These are phyloP conservation scores for Arthroderma uncinatum DNA, from an alignment of 2,329 filamentous ascomycete genomes.

Conservation along the genomic window DNA sequence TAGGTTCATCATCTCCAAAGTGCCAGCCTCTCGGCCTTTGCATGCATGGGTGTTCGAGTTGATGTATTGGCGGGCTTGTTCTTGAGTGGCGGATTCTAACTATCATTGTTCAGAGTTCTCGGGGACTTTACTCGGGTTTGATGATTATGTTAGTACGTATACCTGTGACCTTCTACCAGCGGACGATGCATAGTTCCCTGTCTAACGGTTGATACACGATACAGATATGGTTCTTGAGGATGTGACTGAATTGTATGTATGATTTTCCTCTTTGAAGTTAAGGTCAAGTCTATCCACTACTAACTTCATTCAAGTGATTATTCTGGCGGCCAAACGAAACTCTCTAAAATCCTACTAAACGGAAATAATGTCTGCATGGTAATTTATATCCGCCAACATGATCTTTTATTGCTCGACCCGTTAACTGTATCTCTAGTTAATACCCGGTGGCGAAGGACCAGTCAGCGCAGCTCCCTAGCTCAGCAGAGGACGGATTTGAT, in stretches of 20 bases:
- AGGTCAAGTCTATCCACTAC: no score
- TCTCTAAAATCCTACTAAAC: constrained; percentile 89
- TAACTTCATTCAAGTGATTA: constrained; percentile 57
- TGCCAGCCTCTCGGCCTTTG: background rate
- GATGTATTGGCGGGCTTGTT: background rate
- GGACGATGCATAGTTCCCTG: constrained; percentile 15
- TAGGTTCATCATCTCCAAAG: constrained; percentile 30
- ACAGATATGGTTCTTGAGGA: constrained; percentile 96
- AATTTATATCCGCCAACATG: constrained; percentile 18
- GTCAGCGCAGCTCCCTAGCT: constrained; percentile 15
- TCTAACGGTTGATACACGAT: constrained; percentile 29
- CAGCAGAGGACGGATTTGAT: background rate
- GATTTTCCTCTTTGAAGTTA: no score
- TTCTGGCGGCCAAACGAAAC: constrained; percentile 72
- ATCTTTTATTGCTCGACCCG: background rate
- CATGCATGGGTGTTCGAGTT: background rate
- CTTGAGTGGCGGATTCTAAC: background rate
- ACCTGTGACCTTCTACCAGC: background rate
- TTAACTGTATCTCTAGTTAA: constrained; percentile 45
- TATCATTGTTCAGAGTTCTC: constrained; percentile 62
- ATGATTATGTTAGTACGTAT: constrained; percentile 97
- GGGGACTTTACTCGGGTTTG: constrained; percentile 86
- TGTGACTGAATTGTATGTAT: constrained; percentile 80
- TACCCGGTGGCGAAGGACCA: constrained; percentile 66
- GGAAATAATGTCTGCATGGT: constrained; percentile 99